Percentiles rank a stretch among this genome's conserved stretches.
Evolutionary conservation across 108 stramenopile species (phyloP).

Genomic region (Cyclostephanos tholiformis): DNA sequence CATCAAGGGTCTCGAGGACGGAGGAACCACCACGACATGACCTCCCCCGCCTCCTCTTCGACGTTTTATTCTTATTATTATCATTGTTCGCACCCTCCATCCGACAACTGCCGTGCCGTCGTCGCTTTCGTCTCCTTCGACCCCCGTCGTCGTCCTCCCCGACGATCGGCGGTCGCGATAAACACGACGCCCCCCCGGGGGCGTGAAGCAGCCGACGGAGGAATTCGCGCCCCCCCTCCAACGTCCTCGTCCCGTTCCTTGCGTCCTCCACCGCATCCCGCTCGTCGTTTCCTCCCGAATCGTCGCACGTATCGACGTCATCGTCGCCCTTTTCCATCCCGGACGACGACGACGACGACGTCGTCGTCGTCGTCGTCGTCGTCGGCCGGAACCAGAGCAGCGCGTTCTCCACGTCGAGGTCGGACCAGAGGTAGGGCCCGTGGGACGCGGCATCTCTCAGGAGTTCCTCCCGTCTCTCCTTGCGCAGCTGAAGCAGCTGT

Average conservation of each 20-base stretch:
- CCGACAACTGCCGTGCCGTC: not conserved
- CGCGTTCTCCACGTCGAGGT: slow-evolving; percentile 44
- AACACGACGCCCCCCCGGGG: slow-evolving; percentile 12
- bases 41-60: not conserved
- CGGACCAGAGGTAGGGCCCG: slow-evolving; percentile 46
- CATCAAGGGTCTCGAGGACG: not conserved
- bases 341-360: slow-evolving; percentile 1
- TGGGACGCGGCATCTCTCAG: slow-evolving; percentile 30
- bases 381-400: slow-evolving; percentile 30
- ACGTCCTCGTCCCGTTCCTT: not conserved
- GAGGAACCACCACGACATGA: not conserved
- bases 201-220: slow-evolving; percentile 31
- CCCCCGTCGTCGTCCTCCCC: not conserved
- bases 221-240: slow-evolving; percentile 28
- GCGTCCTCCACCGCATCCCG: not conserved
- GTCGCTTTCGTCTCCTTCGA: not conserved
- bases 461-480: slow-evolving; percentile 5
- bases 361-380: not conserved
- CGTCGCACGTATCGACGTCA: not conserved
- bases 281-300: not conserved
- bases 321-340: not conserved
- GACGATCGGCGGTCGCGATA: not conserved
- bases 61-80: not conserved
- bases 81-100: not conserved
- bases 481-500: slow-evolving; percentile 5